Percentiles rank a stretch among this genome's conserved stretches.
These are phyloP conservation scores for Ophiostoma sp. DNA, from an alignment of 2,329 filamentous ascomycete species.

Conservation along the genomic window DNA sequence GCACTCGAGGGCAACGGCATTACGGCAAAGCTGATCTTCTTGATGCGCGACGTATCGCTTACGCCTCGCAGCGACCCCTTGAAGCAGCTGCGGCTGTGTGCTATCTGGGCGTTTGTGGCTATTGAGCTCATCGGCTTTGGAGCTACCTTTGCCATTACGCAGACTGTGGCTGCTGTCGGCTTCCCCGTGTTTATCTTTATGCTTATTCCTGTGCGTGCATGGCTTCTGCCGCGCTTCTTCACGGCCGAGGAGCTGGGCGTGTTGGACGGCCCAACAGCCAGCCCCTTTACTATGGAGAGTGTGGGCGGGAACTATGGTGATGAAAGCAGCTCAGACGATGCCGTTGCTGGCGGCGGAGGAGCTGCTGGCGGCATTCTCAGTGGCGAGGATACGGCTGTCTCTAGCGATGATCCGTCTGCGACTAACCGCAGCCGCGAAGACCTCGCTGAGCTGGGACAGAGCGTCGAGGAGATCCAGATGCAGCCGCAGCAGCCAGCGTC, in stretches of 20 bases:
- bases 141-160: conserved; percentile 73
- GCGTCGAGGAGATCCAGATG: conserved; percentile 16
- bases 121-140: conserved; percentile 66
- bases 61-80: conserved; percentile 56
- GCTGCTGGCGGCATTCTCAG: background rate
- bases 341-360: background rate
- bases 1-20: conserved; percentile 72
- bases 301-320: conserved; percentile 48
- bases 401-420: conserved; percentile 11
- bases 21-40: conserved; percentile 66
- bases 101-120: conserved; percentile 66
- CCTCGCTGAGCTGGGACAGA: conserved; percentile 24
- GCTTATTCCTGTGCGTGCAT: conserved; percentile 60
- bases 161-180: conserved; percentile 75
- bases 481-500: conserved; percentile 6
- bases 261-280: conserved; percentile 70
- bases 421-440: conserved; percentile 18
- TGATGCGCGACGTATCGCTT: conserved; percentile 58
- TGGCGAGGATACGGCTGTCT: conserved; percentile 12
- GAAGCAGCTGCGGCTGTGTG: conserved; percentile 41
- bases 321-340: background rate
- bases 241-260: conserved; percentile 52
- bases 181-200: conserved; percentile 70
- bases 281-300: conserved; percentile 69
- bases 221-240: conserved; percentile 59